phyloP scores from a whole-genome alignment of 345 rosid species.

The Eucalyptus leucophloia region DNA sequence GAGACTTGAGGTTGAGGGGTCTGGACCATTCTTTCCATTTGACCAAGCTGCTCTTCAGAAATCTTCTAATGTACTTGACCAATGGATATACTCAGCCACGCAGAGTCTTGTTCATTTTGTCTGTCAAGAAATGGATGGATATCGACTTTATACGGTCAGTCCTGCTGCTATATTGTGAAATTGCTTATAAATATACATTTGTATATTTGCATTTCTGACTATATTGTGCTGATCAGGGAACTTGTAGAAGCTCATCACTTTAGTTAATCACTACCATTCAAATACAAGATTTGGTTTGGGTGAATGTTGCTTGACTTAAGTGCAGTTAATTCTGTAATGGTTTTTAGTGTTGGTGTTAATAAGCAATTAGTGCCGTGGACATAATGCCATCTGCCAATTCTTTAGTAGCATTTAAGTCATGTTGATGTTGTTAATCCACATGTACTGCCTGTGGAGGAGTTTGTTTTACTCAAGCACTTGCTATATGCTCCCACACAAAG shows the following conservation, averaged over 20 bases:
- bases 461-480: neutral
- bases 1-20: conserved; percentile 90
- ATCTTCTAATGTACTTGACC: conserved; percentile 89
- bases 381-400: neutral
- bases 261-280: neutral
- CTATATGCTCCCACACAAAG: neutral
- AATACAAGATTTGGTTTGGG: neutral
- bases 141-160: conserved; percentile 90
- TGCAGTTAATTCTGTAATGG: neutral
- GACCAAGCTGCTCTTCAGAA: conserved; percentile 42
- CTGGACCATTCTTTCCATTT: conserved; percentile 56
- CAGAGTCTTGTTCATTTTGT: conserved; percentile 97
- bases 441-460: neutral
- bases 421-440: neutral
- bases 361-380: neutral
- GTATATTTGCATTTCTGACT: neutral
- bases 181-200: neutral
- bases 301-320: neutral
- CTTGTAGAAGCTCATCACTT: neutral
- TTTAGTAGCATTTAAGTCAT: neutral
- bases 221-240: neutral
- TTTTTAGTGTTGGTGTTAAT: neutral
- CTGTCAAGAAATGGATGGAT: conserved; percentile 82
- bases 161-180: neutral
- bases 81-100: conserved; percentile 97